These are phyloP conservation scores for Leucaena leucocephala DNA, from an alignment of 306 rosid species.

Conservation along the genomic window DNA sequence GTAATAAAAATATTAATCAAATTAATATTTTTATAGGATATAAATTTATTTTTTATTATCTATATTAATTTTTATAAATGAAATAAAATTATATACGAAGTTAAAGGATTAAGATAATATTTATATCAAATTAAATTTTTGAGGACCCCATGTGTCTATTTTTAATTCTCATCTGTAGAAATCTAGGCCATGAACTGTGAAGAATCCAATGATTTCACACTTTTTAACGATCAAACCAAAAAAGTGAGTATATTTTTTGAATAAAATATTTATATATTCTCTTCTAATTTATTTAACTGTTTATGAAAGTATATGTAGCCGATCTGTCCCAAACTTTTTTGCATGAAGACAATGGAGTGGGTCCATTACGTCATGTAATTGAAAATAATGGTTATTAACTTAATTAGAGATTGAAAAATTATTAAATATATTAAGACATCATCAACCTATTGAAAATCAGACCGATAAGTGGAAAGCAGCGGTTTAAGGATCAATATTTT, in stretches of 20 bases:
- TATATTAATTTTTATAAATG: no score
- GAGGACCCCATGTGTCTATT: not conserved
- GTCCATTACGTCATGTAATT: slow-evolving; percentile 38
- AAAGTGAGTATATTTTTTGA: not conserved
- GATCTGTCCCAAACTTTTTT: not conserved
- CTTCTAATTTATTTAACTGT: not conserved
- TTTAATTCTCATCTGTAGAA: not conserved
- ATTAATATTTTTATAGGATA: no score
- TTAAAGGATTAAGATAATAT: no score
- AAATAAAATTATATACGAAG: no score
- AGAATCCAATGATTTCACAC: not conserved
- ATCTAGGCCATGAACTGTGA: not conserved
- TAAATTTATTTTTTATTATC: no score
- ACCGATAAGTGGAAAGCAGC: no score
- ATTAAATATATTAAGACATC: not conserved
- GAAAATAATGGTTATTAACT: slow-evolving; percentile 40
- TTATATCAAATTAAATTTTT: no score
- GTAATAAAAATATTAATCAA: no score
- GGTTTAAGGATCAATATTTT: no score
- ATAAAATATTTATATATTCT: not conserved
- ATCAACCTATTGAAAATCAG: no score
- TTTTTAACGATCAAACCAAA: not conserved
- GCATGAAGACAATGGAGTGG: slow-evolving; percentile 14
- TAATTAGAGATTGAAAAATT: not conserved
- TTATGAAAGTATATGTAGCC: not conserved